Conservation (phyloP, 2,329 filamentous ascomycete genomes). For the Cladosporium sp. region DNA sequence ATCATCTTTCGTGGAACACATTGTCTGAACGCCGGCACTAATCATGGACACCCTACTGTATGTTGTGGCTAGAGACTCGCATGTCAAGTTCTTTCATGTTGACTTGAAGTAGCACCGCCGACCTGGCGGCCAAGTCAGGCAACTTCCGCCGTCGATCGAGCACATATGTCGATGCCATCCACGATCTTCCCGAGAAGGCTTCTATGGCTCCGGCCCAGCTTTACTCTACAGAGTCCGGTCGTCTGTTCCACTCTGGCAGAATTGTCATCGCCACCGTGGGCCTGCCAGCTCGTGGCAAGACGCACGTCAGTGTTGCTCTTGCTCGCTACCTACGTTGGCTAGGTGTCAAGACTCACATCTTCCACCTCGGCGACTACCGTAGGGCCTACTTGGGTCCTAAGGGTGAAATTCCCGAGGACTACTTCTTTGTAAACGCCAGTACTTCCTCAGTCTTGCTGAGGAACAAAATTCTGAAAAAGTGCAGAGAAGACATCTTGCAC, state of each 20-base stretch:
- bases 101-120: conserved; percentile 64
- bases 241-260: conserved; percentile 92
- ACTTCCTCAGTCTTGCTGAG: conserved; percentile 87
- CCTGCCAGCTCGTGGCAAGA: conserved; percentile 91
- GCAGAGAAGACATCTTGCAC: conserved; percentile 91
- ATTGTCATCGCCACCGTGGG: conserved; percentile 98
- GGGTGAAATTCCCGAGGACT: conserved; percentile 86
- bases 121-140: conserved; percentile 85
- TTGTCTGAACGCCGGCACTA: not conserved
- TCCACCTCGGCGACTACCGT: conserved; percentile 94
- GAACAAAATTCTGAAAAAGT: conserved; percentile 97
- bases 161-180: conserved; percentile 94
- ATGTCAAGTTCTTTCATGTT: not conserved
- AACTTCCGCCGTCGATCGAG: conserved; percentile 89
- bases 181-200: conserved; percentile 79
- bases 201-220: conserved; percentile 92
- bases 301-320: conserved; percentile 94
- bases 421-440: conserved; percentile 94
- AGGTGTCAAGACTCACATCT: conserved; percentile 95
- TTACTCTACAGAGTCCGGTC: conserved; percentile 96
- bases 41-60: conserved; percentile 35
- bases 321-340: conserved; percentile 95
- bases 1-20: not conserved
- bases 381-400: conserved; percentile 82
- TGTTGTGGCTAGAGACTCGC: not conserved